phyloP scores from a whole-genome alignment of 305 asterid species.

The Fraxinus paxiana region DNA sequence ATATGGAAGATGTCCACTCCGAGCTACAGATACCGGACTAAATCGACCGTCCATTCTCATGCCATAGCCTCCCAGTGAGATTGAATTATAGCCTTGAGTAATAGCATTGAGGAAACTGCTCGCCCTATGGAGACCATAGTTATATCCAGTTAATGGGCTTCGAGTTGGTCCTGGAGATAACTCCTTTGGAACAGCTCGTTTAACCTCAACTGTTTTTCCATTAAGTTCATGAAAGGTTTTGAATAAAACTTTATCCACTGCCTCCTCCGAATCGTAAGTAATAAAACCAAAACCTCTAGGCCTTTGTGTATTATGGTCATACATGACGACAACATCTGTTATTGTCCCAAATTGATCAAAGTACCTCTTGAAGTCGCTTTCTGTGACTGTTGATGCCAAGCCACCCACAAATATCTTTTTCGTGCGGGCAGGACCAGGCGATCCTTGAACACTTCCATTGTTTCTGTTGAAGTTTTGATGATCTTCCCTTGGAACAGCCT shows the following conservation, averaged over 20 bases:
- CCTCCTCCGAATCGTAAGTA: constrained; percentile 72
- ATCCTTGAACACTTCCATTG: constrained; percentile 53
- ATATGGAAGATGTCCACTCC: constrained; percentile 34
- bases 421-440: constrained; percentile 58
- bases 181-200: constrained; percentile 53
- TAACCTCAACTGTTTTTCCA: constrained; percentile 77
- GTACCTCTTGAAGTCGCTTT: constrained; percentile 65
- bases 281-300: constrained; percentile 78
- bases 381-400: constrained; percentile 68
- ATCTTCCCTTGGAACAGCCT: constrained; percentile 79
- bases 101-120: constrained; percentile 27
- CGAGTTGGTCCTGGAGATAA: constrained; percentile 39
- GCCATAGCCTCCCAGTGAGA: constrained; percentile 29
- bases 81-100: constrained; percentile 29
- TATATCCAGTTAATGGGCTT: constrained; percentile 31
- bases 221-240: constrained; percentile 70
- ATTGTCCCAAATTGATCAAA: constrained; percentile 72
- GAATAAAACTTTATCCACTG: constrained; percentile 66
- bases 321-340: constrained; percentile 82
- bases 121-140: constrained; percentile 27
- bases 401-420: constrained; percentile 83
- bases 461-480: constrained; percentile 48
- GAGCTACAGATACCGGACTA: constrained; percentile 38
- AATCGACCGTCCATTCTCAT: constrained; percentile 38
- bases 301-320: constrained; percentile 79